Evolutionary conservation across 2,329 filamentous ascomycete species (phyloP), one percentile per base, ranked within the genome.

Genomic region (Cercospora zeina): DNA sequence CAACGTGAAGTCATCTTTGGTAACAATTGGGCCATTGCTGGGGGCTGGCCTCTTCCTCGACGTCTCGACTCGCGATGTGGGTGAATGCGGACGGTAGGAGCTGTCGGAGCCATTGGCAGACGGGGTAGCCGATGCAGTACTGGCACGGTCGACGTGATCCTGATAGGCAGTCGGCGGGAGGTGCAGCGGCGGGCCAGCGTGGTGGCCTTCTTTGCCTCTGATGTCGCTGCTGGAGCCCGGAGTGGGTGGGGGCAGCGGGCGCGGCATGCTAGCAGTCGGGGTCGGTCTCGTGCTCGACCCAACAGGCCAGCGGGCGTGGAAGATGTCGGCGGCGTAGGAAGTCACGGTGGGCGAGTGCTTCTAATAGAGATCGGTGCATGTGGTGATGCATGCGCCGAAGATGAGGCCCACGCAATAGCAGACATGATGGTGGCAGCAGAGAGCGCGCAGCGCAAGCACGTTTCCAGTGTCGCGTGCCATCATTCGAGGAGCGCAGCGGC

Each of bases 211-310:
- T 76, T 90, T 86, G 67, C 86, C 87, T 61, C 85, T 84, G 74
- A 95, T 90, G 72, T 95, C 91, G 55, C 89, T 89, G 34, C 90
- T 93, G 10, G 90, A 89, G 57, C 86, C 87, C 42, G 91, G 91
- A 54, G 91, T 96, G 47, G 88, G 90, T 49, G 89, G 90, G 58
- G 87, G 81, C 59, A 79, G 81, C 49, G 84, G 81, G 62, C 83
- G 86, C 74, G 88, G 85, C 89, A 92, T 92, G 66, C 21, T 50
- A 31, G 42, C 55, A 58, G 19, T 30, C 24, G 53, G 4, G 9
- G 4, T 27, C 5, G 39, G 39, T 31, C 30, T 24, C 30, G 42
- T 47, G 30, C 39, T 58, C 47, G 45, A 57, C 16, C 51, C 30
- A 6, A 36, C 79, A 50, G 68, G 69, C 50, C 69, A 62, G 49